These are phyloP conservation scores for Emmonsiellopsis sp. DNA, from an alignment of 2,329 filamentous ascomycete species.

Conservation along the genomic window DNA sequence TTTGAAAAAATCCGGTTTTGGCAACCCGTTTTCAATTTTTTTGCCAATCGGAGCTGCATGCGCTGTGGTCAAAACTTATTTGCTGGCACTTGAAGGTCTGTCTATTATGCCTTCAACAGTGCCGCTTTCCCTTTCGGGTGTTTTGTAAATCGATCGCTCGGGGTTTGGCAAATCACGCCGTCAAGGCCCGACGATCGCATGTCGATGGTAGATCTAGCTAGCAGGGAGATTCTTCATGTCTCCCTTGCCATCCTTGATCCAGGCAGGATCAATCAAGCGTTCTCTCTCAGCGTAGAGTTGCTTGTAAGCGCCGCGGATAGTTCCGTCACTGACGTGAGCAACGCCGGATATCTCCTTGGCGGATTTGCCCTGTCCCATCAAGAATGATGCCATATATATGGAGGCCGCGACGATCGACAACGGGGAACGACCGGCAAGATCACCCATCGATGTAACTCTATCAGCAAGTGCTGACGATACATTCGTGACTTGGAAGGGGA, in stretches of 20 bases:
- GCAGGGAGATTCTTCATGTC: conserved; percentile 61
- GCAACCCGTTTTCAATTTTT: too few species aligned
- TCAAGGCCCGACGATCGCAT: not conserved
- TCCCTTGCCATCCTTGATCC: conserved; percentile 62
- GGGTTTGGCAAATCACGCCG: not conserved
- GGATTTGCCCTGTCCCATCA: conserved; percentile 67
- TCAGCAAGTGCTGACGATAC: conserved; percentile 71
- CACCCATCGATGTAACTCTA: conserved; percentile 65
- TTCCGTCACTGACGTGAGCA: conserved; percentile 89
- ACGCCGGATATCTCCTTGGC: conserved; percentile 81
- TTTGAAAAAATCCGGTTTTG: too few species aligned
- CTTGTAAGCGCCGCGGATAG: conserved; percentile 92
- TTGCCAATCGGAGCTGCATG: too few species aligned
- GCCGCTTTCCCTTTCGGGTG: not conserved
- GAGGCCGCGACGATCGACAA: conserved; percentile 89
- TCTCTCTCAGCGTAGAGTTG: conserved; percentile 68
- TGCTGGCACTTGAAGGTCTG: too few species aligned
- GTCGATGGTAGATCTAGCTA: conserved; percentile 18
- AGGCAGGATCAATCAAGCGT: conserved; percentile 63
- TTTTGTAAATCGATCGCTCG: not conserved
- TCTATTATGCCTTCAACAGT: not conserved
- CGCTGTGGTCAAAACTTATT: too few species aligned
- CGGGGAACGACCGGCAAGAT: conserved; percentile 84
- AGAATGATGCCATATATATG: conserved; percentile 89
- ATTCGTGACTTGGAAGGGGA: conserved; percentile 66